Evolutionary conservation across 1,284 basidiomycete genomes (phyloP).

Genomic region (Pulveroboletus sp.): DNA sequence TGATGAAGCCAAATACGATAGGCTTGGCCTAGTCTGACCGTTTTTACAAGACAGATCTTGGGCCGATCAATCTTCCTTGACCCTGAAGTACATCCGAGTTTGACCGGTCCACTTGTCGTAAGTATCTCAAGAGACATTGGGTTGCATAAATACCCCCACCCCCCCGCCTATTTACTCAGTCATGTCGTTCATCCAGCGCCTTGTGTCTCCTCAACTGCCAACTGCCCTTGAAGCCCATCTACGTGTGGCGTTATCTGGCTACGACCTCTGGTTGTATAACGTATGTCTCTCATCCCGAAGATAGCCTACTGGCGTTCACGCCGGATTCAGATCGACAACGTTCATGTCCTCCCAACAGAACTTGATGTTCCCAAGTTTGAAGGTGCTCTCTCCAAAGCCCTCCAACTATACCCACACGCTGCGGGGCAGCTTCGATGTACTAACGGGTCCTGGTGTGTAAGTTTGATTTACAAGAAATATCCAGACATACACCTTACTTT

Average conservation of each 20-base stretch:
- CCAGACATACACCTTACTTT: conserved; percentile 3
- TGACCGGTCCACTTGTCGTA: too few species aligned
- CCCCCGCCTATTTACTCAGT: neutral
- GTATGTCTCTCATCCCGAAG: conserved; percentile 8
- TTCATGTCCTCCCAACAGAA: conserved; percentile 26
- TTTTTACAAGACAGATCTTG: too few species aligned
- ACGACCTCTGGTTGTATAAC: conserved; percentile 21
- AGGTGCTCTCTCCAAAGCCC: conserved; percentile 21
- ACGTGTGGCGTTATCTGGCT: conserved; percentile 20
- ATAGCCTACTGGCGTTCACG: neutral
- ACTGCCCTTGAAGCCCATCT: conserved; percentile 8
- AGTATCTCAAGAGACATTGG: neutral
- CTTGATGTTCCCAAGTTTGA: conserved; percentile 23
- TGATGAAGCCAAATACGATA: too few species aligned
- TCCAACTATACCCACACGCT: conserved; percentile 28
- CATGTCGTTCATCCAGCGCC: conserved; percentile 14
- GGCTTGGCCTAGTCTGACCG: too few species aligned
- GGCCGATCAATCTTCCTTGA: too few species aligned
- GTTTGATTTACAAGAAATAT: neutral
- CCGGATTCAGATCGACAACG: conserved; percentile 22
- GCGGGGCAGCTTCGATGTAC: conserved; percentile 22
- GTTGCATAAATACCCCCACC: neutral
- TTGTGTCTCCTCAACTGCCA: conserved; percentile 18
- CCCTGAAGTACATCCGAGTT: too few species aligned
- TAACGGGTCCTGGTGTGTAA: conserved; percentile 27